Evolutionary conservation across 768 basidiomycete species (phyloP), one percentile per base, ranked within the genome.

Genomic region (Nidularia pulvinata): DNA sequence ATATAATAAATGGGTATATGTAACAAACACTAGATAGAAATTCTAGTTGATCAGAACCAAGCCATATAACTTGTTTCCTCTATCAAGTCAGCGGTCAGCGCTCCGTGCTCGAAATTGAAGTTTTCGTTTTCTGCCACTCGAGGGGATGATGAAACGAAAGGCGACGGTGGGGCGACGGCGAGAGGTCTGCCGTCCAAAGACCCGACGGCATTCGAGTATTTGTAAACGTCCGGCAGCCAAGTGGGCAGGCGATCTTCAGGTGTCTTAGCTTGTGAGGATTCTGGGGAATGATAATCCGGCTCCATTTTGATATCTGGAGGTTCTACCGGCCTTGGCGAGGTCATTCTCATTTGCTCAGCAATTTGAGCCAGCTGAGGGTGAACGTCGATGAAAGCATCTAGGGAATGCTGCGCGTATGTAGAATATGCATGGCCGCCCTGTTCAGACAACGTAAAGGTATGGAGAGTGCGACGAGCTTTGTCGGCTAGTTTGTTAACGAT

Each of bases 11-110:
- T 33, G 33, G n/a, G n/a, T 46, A 52, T 32, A 34, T 49, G n/a
- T n/a, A 13, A 4, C 39, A 42, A 42, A 30, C 25, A 30, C 25
- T 30, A 30, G 25, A 47, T 30, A 30, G 25, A 30, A 30, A 30
- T 30, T 30, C 25, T 30, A 30, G 25, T 30, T 30, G 25, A 3
- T 67, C 69, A 86, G 60, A 86, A 86, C 85, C 85, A 86, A 22
- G 84, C 83, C 85, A 86, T 86, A 62, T 83, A 86, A 52, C 81
- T 82, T 35, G 83, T 85, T 58, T 79, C 83, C 58, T 81, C 81
- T 52, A 84, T 77, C 55, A 82, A 68, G 46, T 80, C 77, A 46
- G 74, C 72, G 32, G 74, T 80, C 55, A 86, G 61, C 19, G 82
- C 84, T 4, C 85, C 85, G 59, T 84, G 75, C 55, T 85, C 84